Conservation (phyloP, 768 basidiomycete genomes). For the Astraeus odoratus region DNA sequence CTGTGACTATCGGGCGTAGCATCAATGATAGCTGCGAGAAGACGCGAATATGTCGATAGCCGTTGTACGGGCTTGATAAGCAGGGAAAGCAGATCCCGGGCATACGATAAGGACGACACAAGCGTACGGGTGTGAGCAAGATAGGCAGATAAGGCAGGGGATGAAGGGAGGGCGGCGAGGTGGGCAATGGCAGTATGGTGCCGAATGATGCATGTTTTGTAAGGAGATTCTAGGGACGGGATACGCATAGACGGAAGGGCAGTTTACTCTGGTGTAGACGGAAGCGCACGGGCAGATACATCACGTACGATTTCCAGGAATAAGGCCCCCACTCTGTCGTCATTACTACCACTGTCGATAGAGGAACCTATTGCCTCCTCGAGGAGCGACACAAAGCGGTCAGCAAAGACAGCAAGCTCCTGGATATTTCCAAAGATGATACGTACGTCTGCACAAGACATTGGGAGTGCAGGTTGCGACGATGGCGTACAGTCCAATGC, state of each 20-base stretch:
- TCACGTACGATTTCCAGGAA: slow-evolving; percentile 64
- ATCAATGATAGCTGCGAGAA: slow-evolving; percentile 70
- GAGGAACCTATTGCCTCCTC: slow-evolving; percentile 60
- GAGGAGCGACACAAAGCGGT: slow-evolving; percentile 55
- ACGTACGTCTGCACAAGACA: slow-evolving; percentile 62
- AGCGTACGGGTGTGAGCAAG: slow-evolving; percentile 57
- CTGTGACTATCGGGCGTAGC: slow-evolving; percentile 64
- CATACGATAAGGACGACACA: slow-evolving; percentile 68
- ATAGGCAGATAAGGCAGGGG: slow-evolving; percentile 50
- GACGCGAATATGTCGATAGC: slow-evolving; percentile 86
- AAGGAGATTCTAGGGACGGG: slow-evolving; percentile 62
- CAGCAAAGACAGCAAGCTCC: slow-evolving; percentile 68
- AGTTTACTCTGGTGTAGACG: too few relatives aligned
- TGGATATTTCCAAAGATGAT: slow-evolving; percentile 73
- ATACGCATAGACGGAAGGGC: too few relatives aligned
- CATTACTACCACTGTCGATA: slow-evolving; percentile 57
- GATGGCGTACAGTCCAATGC: slow-evolving; percentile 47
- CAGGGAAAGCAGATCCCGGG: slow-evolving; percentile 89
- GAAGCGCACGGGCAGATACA: too few relatives aligned
- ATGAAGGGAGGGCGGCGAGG: slow-evolving; percentile 40
- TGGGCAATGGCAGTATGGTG: slow-evolving; percentile 71
- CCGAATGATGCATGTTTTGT: slow-evolving; percentile 75
- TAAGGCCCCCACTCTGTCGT: slow-evolving; percentile 62
- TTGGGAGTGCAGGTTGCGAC: slow-evolving; percentile 46
- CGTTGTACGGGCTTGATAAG: slow-evolving; percentile 98